Base-by-base conservation (phyloP, 805 yeast genomes). In the Saccharomycopsis schoenii region DNA sequence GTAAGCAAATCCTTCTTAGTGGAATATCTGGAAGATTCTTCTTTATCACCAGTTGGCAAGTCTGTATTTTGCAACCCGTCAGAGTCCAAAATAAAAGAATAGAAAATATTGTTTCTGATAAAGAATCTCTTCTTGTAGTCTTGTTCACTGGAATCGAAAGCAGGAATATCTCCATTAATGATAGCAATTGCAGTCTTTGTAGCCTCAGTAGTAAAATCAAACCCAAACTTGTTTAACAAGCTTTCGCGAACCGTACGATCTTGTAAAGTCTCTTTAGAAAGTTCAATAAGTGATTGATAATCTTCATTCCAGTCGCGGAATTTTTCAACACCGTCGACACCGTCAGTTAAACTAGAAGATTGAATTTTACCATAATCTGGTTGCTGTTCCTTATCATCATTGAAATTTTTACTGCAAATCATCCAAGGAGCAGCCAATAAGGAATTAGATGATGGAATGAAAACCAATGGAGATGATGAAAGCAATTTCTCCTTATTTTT, bases 251-350 rank as follows among this genome's bases (percentile, higher is more conserved):
- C 74, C 57, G 90, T 77, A 64, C 92, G 80, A 64, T 88, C 91
- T 60, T 81, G 81, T 59, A 89, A 72, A 25, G 80, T 71, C 1
- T 77, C 69, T 41, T 77, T 76, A 39, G 90, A 83, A 64, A 90
- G 77, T 66, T 91, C 97, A 64, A 83, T 82, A 56, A 89, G 79
- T 2, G 89, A 79, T 76, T 94, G 98, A 69, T 84, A 84, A 67
- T 94, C 97, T 66, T 88, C 96, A 71, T 91, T 91, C 88, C 96
- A 92, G 68, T 93, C 97, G 68, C 85, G 85, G 51, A 75, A 72
- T 21, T 74, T 70, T 57, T 80, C 85, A 36, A 81, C 79, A 51
- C 85, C 87, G 65, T 83, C 87, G 25, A 79, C 77, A 43, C 88
- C 88, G 65, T 81, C 80, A 52, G 73, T 67, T 54, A 84, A 73